These are phyloP conservation scores for Triadica sebifera DNA, from an alignment of 345 rosid species.

Conservation along the genomic window DNA sequence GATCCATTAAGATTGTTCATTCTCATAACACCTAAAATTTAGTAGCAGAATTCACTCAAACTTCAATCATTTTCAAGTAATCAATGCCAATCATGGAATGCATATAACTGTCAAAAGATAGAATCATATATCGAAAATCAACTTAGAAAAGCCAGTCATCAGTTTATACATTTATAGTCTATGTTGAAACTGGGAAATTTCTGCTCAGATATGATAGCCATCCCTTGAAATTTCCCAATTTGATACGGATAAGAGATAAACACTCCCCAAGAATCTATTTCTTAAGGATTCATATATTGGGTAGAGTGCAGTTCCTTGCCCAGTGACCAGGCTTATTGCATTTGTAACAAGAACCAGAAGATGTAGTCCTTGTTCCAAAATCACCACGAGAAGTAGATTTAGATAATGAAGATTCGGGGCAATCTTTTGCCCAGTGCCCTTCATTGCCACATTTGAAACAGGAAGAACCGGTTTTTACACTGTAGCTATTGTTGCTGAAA, in stretches of 20 bases:
- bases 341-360: constrained; percentile 41
- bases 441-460: constrained; percentile 49
- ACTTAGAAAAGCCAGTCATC: too few relatives aligned
- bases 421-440: constrained; percentile 57
- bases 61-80: neutral
- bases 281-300: constrained; percentile 14
- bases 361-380: neutral
- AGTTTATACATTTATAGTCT: neutral
- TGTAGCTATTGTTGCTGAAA: too few relatives aligned
- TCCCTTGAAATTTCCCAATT: neutral
- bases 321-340: constrained; percentile 57
- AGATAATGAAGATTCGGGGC: constrained; percentile 24
- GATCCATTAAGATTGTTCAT: too few relatives aligned
- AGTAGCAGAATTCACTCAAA: neutral
- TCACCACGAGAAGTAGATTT: constrained; percentile 14
- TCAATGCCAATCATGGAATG: neutral
- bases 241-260: neutral
- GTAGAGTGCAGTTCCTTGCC: constrained; percentile 54
- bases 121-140: neutral
- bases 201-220: neutral
- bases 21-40: too few relatives aligned
- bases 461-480: constrained; percentile 35
- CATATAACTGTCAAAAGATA: neutral
- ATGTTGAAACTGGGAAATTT: neutral
- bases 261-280: neutral